Base-by-base conservation (phyloP, 140 eudicot species). In the Cichorium intybus region DNA sequence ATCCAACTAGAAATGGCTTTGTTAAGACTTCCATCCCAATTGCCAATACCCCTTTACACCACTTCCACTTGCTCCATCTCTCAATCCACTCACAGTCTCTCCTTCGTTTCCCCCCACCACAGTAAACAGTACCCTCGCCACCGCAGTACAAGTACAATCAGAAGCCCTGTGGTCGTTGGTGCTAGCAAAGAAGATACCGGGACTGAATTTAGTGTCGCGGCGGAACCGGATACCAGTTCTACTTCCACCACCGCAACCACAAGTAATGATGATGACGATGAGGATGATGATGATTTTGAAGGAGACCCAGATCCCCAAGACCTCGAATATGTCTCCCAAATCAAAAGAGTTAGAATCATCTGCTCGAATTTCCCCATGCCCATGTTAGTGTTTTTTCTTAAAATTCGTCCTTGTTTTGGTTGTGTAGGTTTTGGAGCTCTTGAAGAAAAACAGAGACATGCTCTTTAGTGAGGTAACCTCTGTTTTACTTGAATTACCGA, bases 391-490 rank as follows among this genome's bases (percentile, higher is more conserved):
- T 69, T 53, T 11, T 14, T 57, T 33, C 48, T 29, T 47, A 64
- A 64, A 41, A 41, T 41, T 41, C 48, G 18, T 41, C 18, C 48
- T 41, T 47, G 65, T 21, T 56, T 49, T 72, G 51, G 9, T 46
- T 68, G 45, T 63, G 33, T 76, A 91, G 96, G 96, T 91, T 52
- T 78, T 91, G 90, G 97, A 87, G 80, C 95, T 87, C 54, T 79
- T 91, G n/a, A 87, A 77, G 91, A 87, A 79, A 51, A 91, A 87
- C 73, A 87, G 98, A 63, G 96, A 91, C 79, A 87, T 91, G 98
- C 60, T 79, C 11, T 91, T 87, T 65, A 77, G 88, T 50, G 96
- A 91, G 98, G 98, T 90, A 68, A 66, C 56, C 59, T 23, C 20
- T 61, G 27, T 14, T 45, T 27, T 53, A n/a, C 53, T n/a, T 71